Evolutionary conservation across 2,329 filamentous ascomycete species (phyloP).

Genomic region (Sporothrix variecibatus): DNA sequence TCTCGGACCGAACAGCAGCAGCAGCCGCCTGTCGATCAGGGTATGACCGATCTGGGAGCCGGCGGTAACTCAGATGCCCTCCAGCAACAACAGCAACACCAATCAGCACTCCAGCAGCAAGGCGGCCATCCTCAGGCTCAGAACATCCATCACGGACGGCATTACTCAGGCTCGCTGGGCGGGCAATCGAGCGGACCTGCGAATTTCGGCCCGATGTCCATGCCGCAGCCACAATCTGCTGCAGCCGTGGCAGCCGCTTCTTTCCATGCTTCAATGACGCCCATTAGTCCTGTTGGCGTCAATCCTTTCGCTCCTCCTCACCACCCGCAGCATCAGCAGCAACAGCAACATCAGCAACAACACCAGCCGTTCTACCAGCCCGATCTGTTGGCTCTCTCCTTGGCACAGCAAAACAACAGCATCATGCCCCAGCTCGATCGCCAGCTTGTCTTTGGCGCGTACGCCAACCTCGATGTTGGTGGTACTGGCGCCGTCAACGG

Average conservation of each 20-base stretch:
- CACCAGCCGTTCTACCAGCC: slow-evolving; percentile 49
- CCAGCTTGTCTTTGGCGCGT: slow-evolving; percentile 75
- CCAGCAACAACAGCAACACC: slow-evolving; percentile 39
- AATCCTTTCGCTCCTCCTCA: slow-evolving; percentile 40
- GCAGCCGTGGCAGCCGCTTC: slow-evolving; percentile 47
- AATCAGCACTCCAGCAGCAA: slow-evolving; percentile 34
- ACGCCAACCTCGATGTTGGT: slow-evolving; percentile 54
- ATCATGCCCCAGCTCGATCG: slow-evolving; percentile 71
- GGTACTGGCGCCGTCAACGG: slow-evolving; percentile 41
- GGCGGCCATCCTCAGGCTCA: slow-evolving; percentile 34
- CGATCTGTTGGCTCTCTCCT: slow-evolving; percentile 55
- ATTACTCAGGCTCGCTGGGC: slow-evolving; percentile 45
- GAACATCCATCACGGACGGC: slow-evolving; percentile 44
- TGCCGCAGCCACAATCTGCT: slow-evolving; percentile 45
- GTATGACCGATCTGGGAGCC: slow-evolving; percentile 39
- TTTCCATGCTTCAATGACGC: slow-evolving; percentile 51
- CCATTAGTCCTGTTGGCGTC: slow-evolving; percentile 54
- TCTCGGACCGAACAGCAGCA: slow-evolving; percentile 40
- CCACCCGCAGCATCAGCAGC: slow-evolving; percentile 27
- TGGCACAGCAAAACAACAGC: slow-evolving; percentile 50
- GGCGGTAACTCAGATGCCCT: slow-evolving; percentile 29
- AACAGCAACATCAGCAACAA: slow-evolving; percentile 30
- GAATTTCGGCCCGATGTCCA: slow-evolving; percentile 46
- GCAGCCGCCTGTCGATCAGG: slow-evolving; percentile 41
- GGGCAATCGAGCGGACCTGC: slow-evolving; percentile 45